A percentile compares a stretch with the other conserved stretches of the same genome.
Evolutionary conservation across 2,329 filamentous ascomycete genomes (phyloP).

Genomic region (Pseudocercospora musae): DNA sequence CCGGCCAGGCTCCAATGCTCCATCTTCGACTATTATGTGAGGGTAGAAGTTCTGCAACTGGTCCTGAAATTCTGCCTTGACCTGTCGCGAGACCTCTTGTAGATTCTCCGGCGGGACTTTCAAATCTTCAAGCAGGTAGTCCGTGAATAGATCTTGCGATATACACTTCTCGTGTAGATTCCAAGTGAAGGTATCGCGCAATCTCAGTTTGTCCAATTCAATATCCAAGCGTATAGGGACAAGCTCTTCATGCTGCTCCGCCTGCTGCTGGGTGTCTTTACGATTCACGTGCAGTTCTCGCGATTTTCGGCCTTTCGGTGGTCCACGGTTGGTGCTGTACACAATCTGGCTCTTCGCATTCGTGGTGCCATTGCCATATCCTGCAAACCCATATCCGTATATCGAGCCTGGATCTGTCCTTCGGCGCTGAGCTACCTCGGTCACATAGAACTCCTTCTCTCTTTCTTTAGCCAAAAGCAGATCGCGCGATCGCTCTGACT

Average conservation of each 20-base stretch:
- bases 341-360: conserved; percentile 67
- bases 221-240: conserved; percentile 90
- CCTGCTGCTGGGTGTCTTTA: conserved; percentile 79
- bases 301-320: conserved; percentile 73
- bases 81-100: conserved; percentile 50
- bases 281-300: conserved; percentile 69
- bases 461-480: conserved; percentile 61
- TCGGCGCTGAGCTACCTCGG: conserved; percentile 61
- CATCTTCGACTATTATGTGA: conserved; percentile 83
- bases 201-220: conserved; percentile 90
- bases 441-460: conserved; percentile 65
- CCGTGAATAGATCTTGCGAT: conserved; percentile 75
- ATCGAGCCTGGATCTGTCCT: conserved; percentile 56
- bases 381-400: conserved; percentile 73
- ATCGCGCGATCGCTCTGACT: conserved; percentile 40
- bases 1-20: conserved; percentile 81
- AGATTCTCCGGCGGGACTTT: conserved; percentile 67
- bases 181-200: conserved; percentile 98
- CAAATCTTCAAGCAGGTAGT: conserved; percentile 84
- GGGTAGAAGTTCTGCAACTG: conserved; percentile 93
- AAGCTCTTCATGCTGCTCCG: conserved; percentile 85
- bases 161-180: conserved; percentile 90
- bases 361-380: conserved; percentile 83
- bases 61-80: conserved; percentile 78
- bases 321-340: conserved; percentile 74